These are phyloP conservation scores for Globisporangium acanthophoron DNA, from an alignment of 352 stramenopile genomes.

Conservation along the genomic window DNA sequence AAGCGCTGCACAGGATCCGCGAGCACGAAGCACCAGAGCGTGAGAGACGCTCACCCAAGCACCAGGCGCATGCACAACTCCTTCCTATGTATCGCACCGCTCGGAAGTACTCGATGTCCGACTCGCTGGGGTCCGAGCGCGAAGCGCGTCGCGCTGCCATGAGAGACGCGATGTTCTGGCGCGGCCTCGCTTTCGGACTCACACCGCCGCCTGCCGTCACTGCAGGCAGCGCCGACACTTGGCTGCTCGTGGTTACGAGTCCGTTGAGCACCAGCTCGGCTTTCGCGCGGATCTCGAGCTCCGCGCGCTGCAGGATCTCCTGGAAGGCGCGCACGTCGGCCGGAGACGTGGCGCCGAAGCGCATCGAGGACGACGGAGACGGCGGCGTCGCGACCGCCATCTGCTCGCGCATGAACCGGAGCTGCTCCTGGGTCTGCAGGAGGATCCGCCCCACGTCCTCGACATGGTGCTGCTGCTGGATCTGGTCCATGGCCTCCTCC, in stretches of 20 bases:
- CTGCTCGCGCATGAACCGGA: conserved; percentile 68
- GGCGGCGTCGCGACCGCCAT: conserved; percentile 35
- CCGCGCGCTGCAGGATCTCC: conserved; percentile 64
- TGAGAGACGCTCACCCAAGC: background rate
- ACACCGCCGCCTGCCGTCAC: conserved; percentile 18
- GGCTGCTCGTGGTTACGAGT: conserved; percentile 46
- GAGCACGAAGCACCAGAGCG: background rate
- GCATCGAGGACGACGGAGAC: conserved; percentile 24
- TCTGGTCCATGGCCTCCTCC: conserved; percentile 44
- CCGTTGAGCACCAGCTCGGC: conserved; percentile 73
- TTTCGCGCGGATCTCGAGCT: conserved; percentile 70
- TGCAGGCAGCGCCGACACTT: conserved; percentile 9
- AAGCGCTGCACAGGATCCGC: conserved; percentile 24
- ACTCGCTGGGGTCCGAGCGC: conserved; percentile 10
- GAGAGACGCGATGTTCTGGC: conserved; percentile 18
- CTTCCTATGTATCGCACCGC: conserved; percentile 12
- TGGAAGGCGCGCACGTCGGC: conserved; percentile 46
- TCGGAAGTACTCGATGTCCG: conserved; percentile 42
- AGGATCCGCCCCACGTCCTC: conserved; percentile 80
- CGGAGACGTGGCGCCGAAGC: conserved; percentile 14
- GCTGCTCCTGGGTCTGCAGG: conserved; percentile 76
- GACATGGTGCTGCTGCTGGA: conserved; percentile 77
- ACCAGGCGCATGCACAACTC: background rate
- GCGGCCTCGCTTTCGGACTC: conserved; percentile 3
- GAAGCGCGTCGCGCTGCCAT: conserved; percentile 4